phyloP scores from a whole-genome alignment of 1,284 basidiomycete species.

The Tremellales sp. region DNA sequence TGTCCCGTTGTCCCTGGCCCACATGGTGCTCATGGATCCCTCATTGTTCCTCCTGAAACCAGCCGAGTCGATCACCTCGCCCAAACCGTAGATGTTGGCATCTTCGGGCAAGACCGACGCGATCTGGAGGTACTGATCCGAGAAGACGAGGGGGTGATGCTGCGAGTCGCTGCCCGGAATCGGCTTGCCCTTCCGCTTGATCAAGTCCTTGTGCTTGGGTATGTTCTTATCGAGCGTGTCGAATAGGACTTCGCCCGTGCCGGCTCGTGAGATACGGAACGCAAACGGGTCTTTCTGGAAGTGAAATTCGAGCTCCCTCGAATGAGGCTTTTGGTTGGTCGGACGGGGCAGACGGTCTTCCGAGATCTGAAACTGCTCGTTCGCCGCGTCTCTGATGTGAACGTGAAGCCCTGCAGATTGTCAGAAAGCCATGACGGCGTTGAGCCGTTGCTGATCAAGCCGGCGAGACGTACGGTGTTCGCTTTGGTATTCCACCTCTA shows the following conservation, averaged over 20 bases:
- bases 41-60: slow-evolving; percentile 12
- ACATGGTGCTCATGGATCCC: slow-evolving; percentile 26
- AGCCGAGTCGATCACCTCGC: slow-evolving; percentile 59
- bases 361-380: slow-evolving; percentile 64
- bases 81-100: slow-evolving; percentile 72
- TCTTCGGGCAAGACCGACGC: slow-evolving; percentile 36
- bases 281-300: slow-evolving; percentile 63
- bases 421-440: slow-evolving; percentile 61
- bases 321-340: slow-evolving; percentile 49
- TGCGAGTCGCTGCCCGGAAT: slow-evolving; percentile 7
- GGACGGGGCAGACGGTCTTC: slow-evolving; percentile 63
- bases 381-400: slow-evolving; percentile 62
- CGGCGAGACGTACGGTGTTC: slow-evolving; percentile 48
- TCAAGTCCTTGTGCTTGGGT: slow-evolving; percentile 51
- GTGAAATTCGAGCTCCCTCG: slow-evolving; percentile 54
- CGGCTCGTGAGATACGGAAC: slow-evolving; percentile 66
- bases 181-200: slow-evolving; percentile 15
- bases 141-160: slow-evolving; percentile 63
- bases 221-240: slow-evolving; percentile 61
- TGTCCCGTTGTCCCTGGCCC: slow-evolving; percentile 26
- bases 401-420: slow-evolving; percentile 56
- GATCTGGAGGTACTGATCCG: slow-evolving; percentile 72
- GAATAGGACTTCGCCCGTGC: slow-evolving; percentile 57
- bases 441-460: slow-evolving; percentile 60
- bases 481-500: slow-evolving; percentile 40